phyloP scores from a whole-genome alignment of 2,329 filamentous ascomycete genomes.

The Aspergillus sp. region DNA sequence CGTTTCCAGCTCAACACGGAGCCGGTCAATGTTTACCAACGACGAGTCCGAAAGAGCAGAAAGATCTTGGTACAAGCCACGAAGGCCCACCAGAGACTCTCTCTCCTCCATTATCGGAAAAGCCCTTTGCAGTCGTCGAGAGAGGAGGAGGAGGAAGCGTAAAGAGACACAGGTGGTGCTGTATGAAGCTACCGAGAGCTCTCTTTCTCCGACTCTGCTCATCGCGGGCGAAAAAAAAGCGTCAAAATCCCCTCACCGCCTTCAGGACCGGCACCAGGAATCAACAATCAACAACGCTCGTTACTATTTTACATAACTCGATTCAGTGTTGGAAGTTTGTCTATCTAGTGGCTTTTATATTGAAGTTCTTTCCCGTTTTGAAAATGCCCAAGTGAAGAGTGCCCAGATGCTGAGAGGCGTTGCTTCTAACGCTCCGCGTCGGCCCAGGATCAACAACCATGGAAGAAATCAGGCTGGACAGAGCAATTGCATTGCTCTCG shows the following conservation, averaged over 20 bases:
- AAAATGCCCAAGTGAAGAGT: not conserved
- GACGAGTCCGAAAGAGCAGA: slow-evolving; percentile 66
- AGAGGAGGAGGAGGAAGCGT: slow-evolving; percentile 17
- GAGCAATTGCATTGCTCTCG: slow-evolving; percentile 36
- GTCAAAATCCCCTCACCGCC: slow-evolving; percentile 27
- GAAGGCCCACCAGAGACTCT: slow-evolving; percentile 67
- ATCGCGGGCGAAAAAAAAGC: slow-evolving; percentile 22
- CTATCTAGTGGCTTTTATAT: not conserved
- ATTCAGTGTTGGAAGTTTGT: no score
- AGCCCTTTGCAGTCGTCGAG: slow-evolving; percentile 20
- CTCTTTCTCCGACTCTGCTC: slow-evolving; percentile 21
- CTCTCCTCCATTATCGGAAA: slow-evolving; percentile 59
- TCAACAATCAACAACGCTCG: not conserved
- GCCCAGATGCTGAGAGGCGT: not conserved
- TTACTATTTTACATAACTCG: not conserved
- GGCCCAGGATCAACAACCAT: slow-evolving; percentile 18
- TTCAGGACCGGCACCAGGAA: not conserved
- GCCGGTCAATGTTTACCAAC: slow-evolving; percentile 62
- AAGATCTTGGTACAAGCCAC: slow-evolving; percentile 80
- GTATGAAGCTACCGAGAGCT: slow-evolving; percentile 12
- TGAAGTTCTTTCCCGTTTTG: not conserved
- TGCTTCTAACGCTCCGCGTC: not conserved
- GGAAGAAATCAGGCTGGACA: slow-evolving; percentile 37
- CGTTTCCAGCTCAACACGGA: slow-evolving; percentile 58
- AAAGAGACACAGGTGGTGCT: slow-evolving; percentile 10